Evolutionary conservation across 129 eudicot species (phyloP), one percentile per base, ranked within the genome.

Genomic region (Escallonia herrerae): DNA sequence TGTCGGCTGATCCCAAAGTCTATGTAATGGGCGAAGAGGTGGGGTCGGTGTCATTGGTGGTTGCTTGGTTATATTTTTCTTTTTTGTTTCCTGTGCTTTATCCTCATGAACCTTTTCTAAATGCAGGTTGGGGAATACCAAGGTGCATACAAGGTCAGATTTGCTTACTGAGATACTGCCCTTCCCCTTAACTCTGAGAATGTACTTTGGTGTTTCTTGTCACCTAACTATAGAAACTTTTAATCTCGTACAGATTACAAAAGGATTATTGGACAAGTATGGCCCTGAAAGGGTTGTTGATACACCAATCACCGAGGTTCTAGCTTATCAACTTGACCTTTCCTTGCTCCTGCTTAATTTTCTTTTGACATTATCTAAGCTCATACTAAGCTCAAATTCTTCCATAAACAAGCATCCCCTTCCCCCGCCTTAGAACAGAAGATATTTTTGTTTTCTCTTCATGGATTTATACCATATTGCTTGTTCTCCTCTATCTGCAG

Each of bases 21-120:
- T 85, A 77, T 65, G 46, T 89, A 13, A 85, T 89, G 84, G 96
- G 96, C 8, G 96, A 89, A 80, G 96, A 89, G 96, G 96, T 80
- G 12, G 33, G 40, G 11, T 2, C 51, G 33, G 15, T 41, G 15
- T 68, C 59, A 2, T 67, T 61, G 39, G 43, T 15, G 14, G n/a
- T 70, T 44, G 7, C 60, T n/a, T n/a, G 56, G 12, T 22, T 10
- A 60, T 37, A 67, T 57, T 37, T 59, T 6, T 41, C 33, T 15
- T 41, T 54, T 49, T 62, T 58, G 60, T n/a, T 55, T 38, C 44
- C 39, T 57, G n/a, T 42, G 13, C 33, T 54, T 13, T 63, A 43
- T 64, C 15, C 47, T 74, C 22, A 69, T 63, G 3, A 52, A 70
- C 11, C 42, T 50, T 71, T 8, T 58, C 40, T 56, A 10, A 63